Evolutionary conservation across 345 rosid species (phyloP).

Genomic region (Leavenworthia alabamica): DNA sequence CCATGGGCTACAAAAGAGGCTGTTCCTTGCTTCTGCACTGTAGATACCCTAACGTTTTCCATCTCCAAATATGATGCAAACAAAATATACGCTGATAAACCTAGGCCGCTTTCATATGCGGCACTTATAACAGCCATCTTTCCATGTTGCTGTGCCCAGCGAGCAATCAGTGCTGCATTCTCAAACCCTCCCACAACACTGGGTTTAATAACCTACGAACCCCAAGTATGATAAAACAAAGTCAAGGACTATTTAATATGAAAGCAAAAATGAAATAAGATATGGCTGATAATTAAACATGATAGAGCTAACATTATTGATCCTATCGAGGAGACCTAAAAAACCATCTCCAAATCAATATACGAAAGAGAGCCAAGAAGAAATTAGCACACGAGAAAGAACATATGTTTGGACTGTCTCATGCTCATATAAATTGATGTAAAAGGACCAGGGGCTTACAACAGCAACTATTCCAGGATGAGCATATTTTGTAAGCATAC

Average conservation of each 20-base stretch:
- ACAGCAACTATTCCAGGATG: conserved; percentile 83
- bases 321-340: background rate
- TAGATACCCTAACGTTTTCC: conserved; percentile 43
- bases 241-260: background rate
- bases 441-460: conserved; percentile 44
- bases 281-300: background rate
- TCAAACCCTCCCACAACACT: conserved; percentile 88
- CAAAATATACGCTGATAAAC: conserved; percentile 58
- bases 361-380: background rate
- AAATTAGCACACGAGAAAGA: background rate
- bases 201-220: conserved; percentile 76
- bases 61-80: conserved; percentile 69
- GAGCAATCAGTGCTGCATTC: conserved; percentile 64
- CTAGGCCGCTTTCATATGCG: conserved; percentile 78
- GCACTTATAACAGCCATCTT: conserved; percentile 90
- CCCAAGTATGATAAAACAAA: conserved; percentile 1
- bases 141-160: conserved; percentile 73
- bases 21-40: conserved; percentile 33
- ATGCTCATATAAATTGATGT: conserved; percentile 1
- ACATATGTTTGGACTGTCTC: background rate
- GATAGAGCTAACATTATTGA: background rate
- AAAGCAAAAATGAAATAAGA: background rate
- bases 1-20: conserved; percentile 66
- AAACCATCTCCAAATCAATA: background rate
- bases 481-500: conserved; percentile 49